Evolutionary conservation across 2,329 filamentous ascomycete genomes (phyloP).

Genomic region (Xylaria polymorpha): DNA sequence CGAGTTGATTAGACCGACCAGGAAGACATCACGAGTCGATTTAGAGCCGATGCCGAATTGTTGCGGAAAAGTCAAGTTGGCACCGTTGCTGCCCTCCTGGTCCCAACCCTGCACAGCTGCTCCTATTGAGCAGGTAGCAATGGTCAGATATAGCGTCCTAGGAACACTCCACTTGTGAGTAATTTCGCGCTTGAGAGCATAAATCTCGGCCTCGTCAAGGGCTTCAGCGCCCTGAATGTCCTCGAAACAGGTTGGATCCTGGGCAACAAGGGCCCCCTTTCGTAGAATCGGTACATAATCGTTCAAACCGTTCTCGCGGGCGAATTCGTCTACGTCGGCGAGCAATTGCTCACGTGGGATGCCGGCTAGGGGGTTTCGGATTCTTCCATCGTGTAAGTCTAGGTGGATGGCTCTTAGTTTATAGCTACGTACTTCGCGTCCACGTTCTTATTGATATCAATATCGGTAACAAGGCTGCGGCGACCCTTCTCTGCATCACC

Average conservation of each 20-base stretch:
- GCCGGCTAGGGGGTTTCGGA: constrained; percentile 60
- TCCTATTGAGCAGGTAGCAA: constrained; percentile 74
- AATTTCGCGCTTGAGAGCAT: constrained; percentile 69
- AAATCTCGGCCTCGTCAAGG: constrained; percentile 69
- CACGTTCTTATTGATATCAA: constrained; percentile 60
- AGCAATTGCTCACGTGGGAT: constrained; percentile 65
- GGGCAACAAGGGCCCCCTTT: constrained; percentile 80
- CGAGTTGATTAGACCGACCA: constrained; percentile 69
- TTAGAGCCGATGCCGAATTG: constrained; percentile 62
- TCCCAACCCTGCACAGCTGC: constrained; percentile 77
- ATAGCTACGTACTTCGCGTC: constrained; percentile 58
- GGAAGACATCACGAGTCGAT: constrained; percentile 40
- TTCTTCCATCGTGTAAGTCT: constrained; percentile 47
- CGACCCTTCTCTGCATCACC: constrained; percentile 51
- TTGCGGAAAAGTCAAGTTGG: constrained; percentile 69
- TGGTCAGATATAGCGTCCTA: constrained; percentile 71
- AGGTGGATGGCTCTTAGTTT: neutral
- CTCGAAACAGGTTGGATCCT: constrained; percentile 73
- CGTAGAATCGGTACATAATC: constrained; percentile 69
- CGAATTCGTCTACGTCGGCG: constrained; percentile 67
- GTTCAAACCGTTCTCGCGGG: constrained; percentile 65
- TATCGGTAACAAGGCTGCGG: constrained; percentile 47
- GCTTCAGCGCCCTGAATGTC: constrained; percentile 66
- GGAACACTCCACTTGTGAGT: constrained; percentile 76
- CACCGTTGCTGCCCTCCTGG: constrained; percentile 71